Evolutionary conservation across 179 eudicot species (phyloP).

Genomic region (Patellifolia procumbens): DNA sequence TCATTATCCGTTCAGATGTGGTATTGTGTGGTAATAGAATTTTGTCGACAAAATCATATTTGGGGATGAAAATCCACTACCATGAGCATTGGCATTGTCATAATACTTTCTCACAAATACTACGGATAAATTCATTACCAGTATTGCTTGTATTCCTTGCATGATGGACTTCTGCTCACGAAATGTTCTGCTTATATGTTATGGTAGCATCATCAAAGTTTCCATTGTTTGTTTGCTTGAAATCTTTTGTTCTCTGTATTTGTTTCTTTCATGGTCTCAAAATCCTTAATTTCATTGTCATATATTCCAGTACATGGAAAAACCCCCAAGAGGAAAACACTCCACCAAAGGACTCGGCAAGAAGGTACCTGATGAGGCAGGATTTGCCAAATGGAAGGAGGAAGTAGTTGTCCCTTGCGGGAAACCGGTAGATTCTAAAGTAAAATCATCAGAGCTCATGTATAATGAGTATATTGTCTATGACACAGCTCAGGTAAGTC

Average conservation of each 20-base stretch:
- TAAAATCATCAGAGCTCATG: slow-evolving; percentile 75
- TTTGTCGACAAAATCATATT: no score
- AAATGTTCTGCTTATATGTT: neutral
- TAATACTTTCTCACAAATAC: neutral
- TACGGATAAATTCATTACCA: no score
- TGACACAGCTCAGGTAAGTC: slow-evolving; percentile 88
- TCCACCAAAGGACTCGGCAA: slow-evolving; percentile 98
- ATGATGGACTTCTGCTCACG: neutral
- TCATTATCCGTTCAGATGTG: no score
- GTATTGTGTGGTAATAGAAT: no score
- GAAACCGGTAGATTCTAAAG: slow-evolving; percentile 78
- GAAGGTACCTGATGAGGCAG: slow-evolving; percentile 71
- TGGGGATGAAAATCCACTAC: no score
- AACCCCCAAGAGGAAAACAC: slow-evolving; percentile 93
- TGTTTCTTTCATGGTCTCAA: neutral
- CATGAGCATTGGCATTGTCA: no score
- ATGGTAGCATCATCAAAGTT: neutral
- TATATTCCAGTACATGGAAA: slow-evolving; percentile 71
- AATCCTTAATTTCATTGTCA: neutral
- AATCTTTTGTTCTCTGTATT: neutral
- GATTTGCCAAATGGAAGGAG: slow-evolving; percentile 73
- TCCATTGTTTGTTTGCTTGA: neutral
- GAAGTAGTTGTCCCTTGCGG: slow-evolving; percentile 96
- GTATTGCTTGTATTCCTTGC: no score
- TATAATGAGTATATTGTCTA: slow-evolving; percentile 98